Conservation (phyloP, 805 yeast species). For the Yarrowia sp. region DNA sequence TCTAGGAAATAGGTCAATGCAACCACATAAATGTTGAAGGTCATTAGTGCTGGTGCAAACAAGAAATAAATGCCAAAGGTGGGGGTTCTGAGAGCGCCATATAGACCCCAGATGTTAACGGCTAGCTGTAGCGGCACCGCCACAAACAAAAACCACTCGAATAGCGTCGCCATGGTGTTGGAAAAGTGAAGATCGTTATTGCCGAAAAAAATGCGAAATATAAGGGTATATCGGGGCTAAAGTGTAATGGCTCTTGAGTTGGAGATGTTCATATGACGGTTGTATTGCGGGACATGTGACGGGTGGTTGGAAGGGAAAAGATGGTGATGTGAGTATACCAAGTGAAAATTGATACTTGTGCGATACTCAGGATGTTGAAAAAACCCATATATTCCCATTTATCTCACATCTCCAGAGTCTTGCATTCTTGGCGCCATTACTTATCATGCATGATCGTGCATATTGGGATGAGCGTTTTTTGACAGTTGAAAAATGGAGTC, state of each 20-base stretch:
- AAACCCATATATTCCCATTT: background rate
- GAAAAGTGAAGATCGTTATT: background rate
- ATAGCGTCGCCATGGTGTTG: background rate
- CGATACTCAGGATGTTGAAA: too few species aligned
- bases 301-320: too few species aligned
- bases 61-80: constrained; percentile 2
- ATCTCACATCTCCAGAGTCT: background rate
- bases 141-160: constrained; percentile 17
- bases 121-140: constrained; percentile 2
- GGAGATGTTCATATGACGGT: constrained; percentile 1
- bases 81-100: constrained; percentile 2
- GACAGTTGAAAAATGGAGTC: background rate
- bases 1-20: constrained; percentile 7
- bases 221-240: background rate
- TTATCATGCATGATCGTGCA: constrained; percentile 20
- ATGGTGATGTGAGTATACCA: too few species aligned
- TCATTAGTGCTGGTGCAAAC: constrained; percentile 4
- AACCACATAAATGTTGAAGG: constrained; percentile 11
- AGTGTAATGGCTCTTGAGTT: background rate
- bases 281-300: background rate
- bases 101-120: constrained; percentile 12
- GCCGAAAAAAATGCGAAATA: background rate
- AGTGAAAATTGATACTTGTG: too few species aligned
- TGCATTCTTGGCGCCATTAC: background rate
- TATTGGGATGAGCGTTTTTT: constrained; percentile 16